These are phyloP conservation scores for Teratosphaeria zuluensis DNA, from an alignment of 2,329 filamentous ascomycete genomes.

Conservation along the genomic window DNA sequence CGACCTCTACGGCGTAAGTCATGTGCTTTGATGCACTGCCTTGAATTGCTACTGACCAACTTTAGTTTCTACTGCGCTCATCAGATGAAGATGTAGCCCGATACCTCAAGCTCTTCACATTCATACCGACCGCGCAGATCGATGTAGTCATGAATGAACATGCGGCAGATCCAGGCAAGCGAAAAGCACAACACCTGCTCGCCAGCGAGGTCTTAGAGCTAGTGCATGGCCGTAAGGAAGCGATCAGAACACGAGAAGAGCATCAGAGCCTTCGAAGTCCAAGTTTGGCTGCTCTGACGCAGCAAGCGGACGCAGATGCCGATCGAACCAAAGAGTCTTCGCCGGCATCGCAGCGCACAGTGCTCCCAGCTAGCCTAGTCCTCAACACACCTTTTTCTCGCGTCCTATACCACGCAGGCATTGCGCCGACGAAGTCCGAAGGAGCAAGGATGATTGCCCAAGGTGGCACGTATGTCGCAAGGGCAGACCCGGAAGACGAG, in stretches of 20 bases:
- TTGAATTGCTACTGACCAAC: conserved; percentile 1
- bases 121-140: conserved; percentile 66
- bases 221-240: conserved; percentile 60
- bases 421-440: conserved; percentile 22
- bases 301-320: background rate
- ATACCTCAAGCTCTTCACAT: conserved; percentile 83
- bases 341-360: conserved; percentile 9
- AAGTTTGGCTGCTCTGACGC: conserved; percentile 12
- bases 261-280: conserved; percentile 38
- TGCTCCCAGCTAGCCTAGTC: conserved; percentile 20
- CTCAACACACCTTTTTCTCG: conserved; percentile 17
- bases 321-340: background rate
- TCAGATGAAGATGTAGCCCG: conserved; percentile 72
- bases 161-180: conserved; percentile 54
- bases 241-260: conserved; percentile 50
- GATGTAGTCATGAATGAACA: conserved; percentile 59
- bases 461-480: conserved; percentile 26
- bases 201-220: conserved; percentile 75
- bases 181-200: conserved; percentile 71
- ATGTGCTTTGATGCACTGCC: background rate
- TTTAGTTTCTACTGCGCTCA: conserved; percentile 71
- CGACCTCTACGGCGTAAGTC: conserved; percentile 64
- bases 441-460: conserved; percentile 20
- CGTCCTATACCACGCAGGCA: conserved; percentile 23
- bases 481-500: conserved; percentile 26